Base-by-base conservation (phyloP, 164 flowering plant genomes). In the Taxillus chinensis region DNA sequence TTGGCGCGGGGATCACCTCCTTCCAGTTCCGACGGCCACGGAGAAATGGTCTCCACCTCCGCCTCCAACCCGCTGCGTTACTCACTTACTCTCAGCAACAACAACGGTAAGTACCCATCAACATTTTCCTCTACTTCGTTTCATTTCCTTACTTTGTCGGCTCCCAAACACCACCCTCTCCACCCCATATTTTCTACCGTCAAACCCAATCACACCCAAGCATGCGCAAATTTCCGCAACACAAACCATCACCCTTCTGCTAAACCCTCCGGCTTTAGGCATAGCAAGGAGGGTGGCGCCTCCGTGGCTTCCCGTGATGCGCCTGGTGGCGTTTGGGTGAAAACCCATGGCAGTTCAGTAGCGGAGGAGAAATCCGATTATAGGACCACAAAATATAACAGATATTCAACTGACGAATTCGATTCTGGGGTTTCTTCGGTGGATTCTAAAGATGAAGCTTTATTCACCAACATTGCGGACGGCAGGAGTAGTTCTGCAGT, bases 101-200 rank as follows among this genome's bases (percentile, higher is more conserved):
- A 74, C 71, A 70, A 56, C 57, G 78, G 86, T 82, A 82, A 84
- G 85, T 82, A n/a, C 70, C 65, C 79, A 45, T 65, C 72, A 11
- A 7, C 72, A 41, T 62, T 54, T 10, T 65, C 69, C 57, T 55
- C 51, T 55, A 66, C 3, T 46, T 67, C 72, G n/a, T 71, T 62
- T 67, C 66, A 61, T 43, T 3, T 57, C 50, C 68, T 43, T 67
- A 55, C 45, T 63, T 17, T 61, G 48, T 62, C 74, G 48, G 62
- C 72, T 58, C 64, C 74, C 50, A 70, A 63, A 64, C 77, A 59
- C 64, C 8, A 57, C 64, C 9, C 56, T 52, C 69, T 64, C 37
- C 59, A 60, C 8, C 67, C 50, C 14, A 63, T 53, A 51, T 39
- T 56, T 45, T 65, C 71, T 60, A 40, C 67, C 14, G 42, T 62